Evolutionary conservation across 2,329 filamentous ascomycete genomes (phyloP), one percentile per base, ranked within the genome.

Genomic region (Hymenoscyphus salicellus): DNA sequence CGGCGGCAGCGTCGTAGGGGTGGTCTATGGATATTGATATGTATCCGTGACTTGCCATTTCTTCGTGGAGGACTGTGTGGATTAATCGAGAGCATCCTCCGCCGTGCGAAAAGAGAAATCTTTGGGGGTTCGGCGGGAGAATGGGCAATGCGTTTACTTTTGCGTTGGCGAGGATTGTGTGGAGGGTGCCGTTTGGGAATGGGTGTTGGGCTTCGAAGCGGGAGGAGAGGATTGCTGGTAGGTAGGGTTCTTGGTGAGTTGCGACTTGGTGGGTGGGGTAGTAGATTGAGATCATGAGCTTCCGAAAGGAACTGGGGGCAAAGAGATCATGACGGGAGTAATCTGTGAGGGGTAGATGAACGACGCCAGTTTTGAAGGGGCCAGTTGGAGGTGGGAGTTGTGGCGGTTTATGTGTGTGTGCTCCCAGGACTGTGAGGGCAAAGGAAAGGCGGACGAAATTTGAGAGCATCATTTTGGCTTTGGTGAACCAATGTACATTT

Each of bases 11-110:
- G 64, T 77, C 75, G 57, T 76, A 75, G 14, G 75, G 70, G 61
- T 76, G 74, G 58, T 77, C 75, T 36, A 77, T 66, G 6, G 74
- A 67, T 10, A 76, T 66, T n/a, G 75, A 71, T 26, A 70, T 70
- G 58, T 73, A 76, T 4, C 75, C 75, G 11, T 69, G 33, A 59
- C 74, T 76, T 3, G 75, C 70, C 2, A 77, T 57, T 52, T 68
- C 65, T 62, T 73, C 68, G 23, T 69, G 65, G n/a, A 75, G 55
- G 17, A 66, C 66, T 55, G 61, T 73, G 65, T 36, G 16, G 14
- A 58, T 36, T 5, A 58, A 38, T 20, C 56, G 17, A n/a, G 56
- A 58, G 6, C 17, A 23, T 41, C 30, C 33, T 17, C 16, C 16
- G 7, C 56, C 56, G 17, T 36, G 56, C 0, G 56, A 58, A 16